phyloP scores from a whole-genome alignment of 2,329 filamentous ascomycete species.

The Calonectria multiphialidica region DNA sequence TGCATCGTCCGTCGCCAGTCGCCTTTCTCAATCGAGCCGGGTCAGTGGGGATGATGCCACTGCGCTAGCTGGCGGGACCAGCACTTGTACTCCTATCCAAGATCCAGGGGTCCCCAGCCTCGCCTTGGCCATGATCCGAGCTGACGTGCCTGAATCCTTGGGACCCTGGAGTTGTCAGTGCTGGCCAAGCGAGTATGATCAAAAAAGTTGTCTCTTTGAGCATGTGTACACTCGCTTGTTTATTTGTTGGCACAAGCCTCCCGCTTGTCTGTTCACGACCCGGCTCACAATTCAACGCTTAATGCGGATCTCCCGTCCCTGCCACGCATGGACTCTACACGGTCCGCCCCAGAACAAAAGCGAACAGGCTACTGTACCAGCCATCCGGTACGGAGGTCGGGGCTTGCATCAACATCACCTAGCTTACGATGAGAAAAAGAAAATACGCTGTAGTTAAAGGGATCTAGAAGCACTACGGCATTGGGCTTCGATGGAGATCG shows the following conservation, averaged over 20 bases:
- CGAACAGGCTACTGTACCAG: not conserved
- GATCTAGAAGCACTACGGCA: not conserved
- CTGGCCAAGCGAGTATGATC: not conserved
- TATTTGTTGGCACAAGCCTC: not conserved
- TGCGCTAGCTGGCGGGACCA: conserved; percentile 29
- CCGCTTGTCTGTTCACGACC: not conserved
- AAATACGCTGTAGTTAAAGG: not conserved
- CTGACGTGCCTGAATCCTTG: conserved; percentile 14
- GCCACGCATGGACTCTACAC: not conserved
- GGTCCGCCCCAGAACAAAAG: not conserved
- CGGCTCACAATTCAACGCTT: not conserved
- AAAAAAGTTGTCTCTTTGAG: not conserved
- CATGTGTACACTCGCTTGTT: not conserved
- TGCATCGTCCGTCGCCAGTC: conserved; percentile 21
- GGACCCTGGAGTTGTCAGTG: not conserved
- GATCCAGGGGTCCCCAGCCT: conserved; percentile 26
- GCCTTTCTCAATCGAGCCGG: conserved; percentile 21
- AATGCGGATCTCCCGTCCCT: conserved; percentile 11
- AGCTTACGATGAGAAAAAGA: not conserved
- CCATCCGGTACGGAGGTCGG: not conserved
- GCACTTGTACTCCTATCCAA: conserved; percentile 21
- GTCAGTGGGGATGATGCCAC: conserved; percentile 29
- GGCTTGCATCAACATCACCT: not conserved
- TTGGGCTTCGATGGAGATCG: not conserved
- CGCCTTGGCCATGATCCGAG: conserved; percentile 4